These are phyloP conservation scores for Rhodomyrtus tomentosa DNA, from an alignment of 345 rosid genomes.

Conservation along the genomic window DNA sequence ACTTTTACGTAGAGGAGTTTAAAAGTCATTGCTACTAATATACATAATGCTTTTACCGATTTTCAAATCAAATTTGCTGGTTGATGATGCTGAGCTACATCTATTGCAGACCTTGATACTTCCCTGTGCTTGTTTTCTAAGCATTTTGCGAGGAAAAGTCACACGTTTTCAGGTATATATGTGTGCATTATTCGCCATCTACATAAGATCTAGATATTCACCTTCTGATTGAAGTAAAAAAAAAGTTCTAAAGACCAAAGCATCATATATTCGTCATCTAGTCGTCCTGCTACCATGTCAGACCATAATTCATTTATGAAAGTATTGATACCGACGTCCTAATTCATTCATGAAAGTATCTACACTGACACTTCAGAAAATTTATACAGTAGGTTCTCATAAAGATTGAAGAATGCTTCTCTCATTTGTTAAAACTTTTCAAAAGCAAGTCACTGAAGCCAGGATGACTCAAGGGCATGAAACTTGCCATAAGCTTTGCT, in stretches of 20 bases:
- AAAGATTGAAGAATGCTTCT: not conserved
- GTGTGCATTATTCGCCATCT: not conserved
- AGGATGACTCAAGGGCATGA: not conserved
- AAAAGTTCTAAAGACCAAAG: not conserved
- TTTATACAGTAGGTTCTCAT: not conserved
- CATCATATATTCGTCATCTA: not conserved
- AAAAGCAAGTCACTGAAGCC: not conserved
- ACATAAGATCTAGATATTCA: not conserved
- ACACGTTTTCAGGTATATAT: constrained; percentile 43
- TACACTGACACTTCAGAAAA: not conserved
- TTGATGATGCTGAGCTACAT: not conserved
- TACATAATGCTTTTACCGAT: not conserved
- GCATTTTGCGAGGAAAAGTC: constrained; percentile 53
- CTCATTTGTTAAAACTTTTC: not conserved
- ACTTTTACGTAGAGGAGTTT: not conserved
- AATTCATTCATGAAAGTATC: not conserved
- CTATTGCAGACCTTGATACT: constrained; percentile 72
- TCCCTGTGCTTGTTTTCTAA: constrained; percentile 84
- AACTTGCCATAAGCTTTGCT: not conserved
- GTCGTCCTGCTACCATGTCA: not conserved
- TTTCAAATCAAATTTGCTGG: not conserved
- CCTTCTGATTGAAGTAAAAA: not conserved
- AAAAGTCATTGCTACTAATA: not conserved
- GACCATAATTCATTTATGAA: not conserved
- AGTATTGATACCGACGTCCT: not conserved